Evolutionary conservation across 2,329 filamentous ascomycete species (phyloP), one percentile per base, ranked within the genome.

Genomic region (Colletotrichum sp.): DNA sequence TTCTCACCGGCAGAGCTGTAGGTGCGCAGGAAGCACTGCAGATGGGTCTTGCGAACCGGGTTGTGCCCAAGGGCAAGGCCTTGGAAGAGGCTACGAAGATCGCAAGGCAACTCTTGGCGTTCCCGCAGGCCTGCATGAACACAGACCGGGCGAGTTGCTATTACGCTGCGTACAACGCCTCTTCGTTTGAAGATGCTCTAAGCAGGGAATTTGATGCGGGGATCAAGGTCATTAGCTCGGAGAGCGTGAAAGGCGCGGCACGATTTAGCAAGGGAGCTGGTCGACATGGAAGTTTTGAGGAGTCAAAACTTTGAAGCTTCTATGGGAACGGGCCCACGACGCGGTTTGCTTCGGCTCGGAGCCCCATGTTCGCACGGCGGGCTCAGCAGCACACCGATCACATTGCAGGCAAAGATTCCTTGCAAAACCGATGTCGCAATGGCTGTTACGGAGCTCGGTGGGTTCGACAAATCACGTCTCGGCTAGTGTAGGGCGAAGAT

Each of bases 121-220:
- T 91, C 64, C 90, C 90, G 3, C 87, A 91, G 78, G 79, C 80
- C 6, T 90, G 89, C 78, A 87, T 92, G 86, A 90, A 88, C 68
- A 81, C 81, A 4, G 90, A 92, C 79, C 83, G 89, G 5, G 79
- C 78, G 5, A 87, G 84, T 12, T 86, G 85, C 44, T 90, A 91
- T 75, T 88, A 91, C 80, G 84, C 87, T 19, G 85, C 86, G 0
- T 91, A 89, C 75, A 80, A 87, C 11, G 88, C 90, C 1, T 78
- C 76, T 0, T 87, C 85, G 3, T 87, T 91, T 15, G 84, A 88
- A 59, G 88, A 91, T 79, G 90, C 89, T 1, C 72, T 91, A 81
- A 80, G 79, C 44, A 84, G 84, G 76, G 90, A 91, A 78, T 90
- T 86, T 79, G 83, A 86, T 6, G 79, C 85, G 32, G 89, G 88